Base-by-base conservation (phyloP, 2,329 filamentous ascomycete species). In the Monosporascus sp. region DNA sequence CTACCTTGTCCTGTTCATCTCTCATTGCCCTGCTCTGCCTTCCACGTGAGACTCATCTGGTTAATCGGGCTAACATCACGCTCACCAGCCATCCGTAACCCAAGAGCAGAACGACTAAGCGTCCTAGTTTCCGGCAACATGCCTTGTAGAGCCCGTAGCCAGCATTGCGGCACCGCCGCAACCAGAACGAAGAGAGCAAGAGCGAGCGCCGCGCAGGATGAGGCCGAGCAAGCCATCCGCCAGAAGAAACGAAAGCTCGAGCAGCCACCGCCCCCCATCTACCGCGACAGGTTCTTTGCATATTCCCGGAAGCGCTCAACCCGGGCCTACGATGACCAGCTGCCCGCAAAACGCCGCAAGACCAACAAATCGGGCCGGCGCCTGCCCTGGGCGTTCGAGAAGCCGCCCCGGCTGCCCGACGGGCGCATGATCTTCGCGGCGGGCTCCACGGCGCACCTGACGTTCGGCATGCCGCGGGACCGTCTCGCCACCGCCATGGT, bases 81-180 rank as follows among this genome's bases (percentile, higher is more conserved):
- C 9, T 31, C 26, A 11, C 5, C 28, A 31, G 28, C 9, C 28
- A 31, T 8, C 9, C 7, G 9, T 31, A 31, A 31, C 28, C 9
- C 28, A 7, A 31, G 28, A 31, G 28, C 9, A 11, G 28, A 31
- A 31, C 28, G 28, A 31, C 7, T 31, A 31, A 31, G 7, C 8
- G 9, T 31, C 9, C 28, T 11, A 31, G 28, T 11, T 7, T 31
- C 40, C 40, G 14, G 22, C 15, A 43, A n/a, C n/a, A 43, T 43
- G 40, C 40, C 18, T 22, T 18, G 40, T 20, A n/a, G 20, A 43
- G 40, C 40, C 20, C 40, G 40, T 20, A 18, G 40, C 45, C 45
- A 5, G 53, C 59, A 22, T 60, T 53, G 18, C 60, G 63, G 15
- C 59, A 62, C 6, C 37, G 20, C 4, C 11, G 26, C 17, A 50